Percentiles rank a stretch among this genome's conserved stretches.
Conservation (phyloP, 441 rosid genomes). For the Adansonia rubrostipa region DNA sequence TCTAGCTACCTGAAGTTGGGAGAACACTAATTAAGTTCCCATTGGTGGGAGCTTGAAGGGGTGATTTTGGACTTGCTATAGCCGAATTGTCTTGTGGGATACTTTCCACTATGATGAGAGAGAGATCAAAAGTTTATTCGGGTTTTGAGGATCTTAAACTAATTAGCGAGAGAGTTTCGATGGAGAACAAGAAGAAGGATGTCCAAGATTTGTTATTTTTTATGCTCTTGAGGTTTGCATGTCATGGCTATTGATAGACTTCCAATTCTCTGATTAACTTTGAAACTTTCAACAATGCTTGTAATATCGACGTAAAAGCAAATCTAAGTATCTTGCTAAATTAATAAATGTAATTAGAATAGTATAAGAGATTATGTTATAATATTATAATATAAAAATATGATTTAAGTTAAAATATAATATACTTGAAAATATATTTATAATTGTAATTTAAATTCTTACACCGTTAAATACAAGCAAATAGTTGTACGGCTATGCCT, state of each 20-base stretch:
- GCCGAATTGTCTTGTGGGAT: not conserved
- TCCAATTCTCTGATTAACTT: not conserved
- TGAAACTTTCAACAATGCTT: not conserved
- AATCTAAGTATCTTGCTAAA: not conserved
- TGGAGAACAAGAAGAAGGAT: not conserved
- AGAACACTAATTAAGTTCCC: constrained; percentile 50
- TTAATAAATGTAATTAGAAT: no score
- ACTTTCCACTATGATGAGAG: not conserved
- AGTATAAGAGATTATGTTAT: no score
- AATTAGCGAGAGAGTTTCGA: not conserved
- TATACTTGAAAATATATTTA: no score
- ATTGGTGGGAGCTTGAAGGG: constrained; percentile 43
- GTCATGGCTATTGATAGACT: not conserved
- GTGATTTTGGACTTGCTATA: constrained; percentile 42
- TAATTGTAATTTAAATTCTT: no score
- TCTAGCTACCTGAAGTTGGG: constrained; percentile 53
- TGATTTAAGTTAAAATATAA: no score
- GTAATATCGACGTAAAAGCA: not conserved
- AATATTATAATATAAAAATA: no score
- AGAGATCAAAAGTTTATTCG: not conserved
- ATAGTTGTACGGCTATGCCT: no score
- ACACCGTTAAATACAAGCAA: no score
- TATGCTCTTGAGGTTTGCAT: not conserved
- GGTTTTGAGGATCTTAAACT: constrained; percentile 2
- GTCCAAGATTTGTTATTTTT: not conserved